These are phyloP conservation scores for Leishmania amazonensis DNA, from an alignment of 208 protist genomes.

Conservation along the genomic window DNA sequence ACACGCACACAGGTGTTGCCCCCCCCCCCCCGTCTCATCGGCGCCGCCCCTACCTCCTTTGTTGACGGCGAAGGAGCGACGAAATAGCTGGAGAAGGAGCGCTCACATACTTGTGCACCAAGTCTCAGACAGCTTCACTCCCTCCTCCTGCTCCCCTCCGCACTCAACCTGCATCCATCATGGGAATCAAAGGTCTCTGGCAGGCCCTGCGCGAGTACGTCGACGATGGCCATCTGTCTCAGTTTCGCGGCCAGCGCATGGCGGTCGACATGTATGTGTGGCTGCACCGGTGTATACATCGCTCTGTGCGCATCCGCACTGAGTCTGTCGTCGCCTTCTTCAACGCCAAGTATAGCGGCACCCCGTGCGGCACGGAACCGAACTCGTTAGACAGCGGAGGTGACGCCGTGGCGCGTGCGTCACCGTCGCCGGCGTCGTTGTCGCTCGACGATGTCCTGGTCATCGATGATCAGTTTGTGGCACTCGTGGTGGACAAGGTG, in stretches of 20 bases:
- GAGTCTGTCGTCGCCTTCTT: slow-evolving; percentile 34
- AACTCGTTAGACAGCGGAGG: background rate
- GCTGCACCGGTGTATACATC: slow-evolving; percentile 68
- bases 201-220: slow-evolving; percentile 67
- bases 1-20: background rate
- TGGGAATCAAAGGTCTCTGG: slow-evolving; percentile 91
- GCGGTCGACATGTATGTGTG: slow-evolving; percentile 93
- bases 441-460: slow-evolving; percentile 37
- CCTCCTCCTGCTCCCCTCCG: background rate
- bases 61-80: background rate
- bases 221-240: slow-evolving; percentile 72
- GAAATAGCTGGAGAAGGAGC: background rate
- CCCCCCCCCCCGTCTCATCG: background rate
- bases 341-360: slow-evolving; percentile 22
- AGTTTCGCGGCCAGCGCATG: slow-evolving; percentile 76
- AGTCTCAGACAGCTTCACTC: background rate
- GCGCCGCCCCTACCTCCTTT: background rate
- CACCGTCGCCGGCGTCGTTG: slow-evolving; percentile 11
- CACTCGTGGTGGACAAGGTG: slow-evolving; percentile 41
- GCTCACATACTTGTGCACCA: background rate
- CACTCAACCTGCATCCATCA: slow-evolving; percentile 9
- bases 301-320: slow-evolving; percentile 40
- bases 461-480: slow-evolving; percentile 39
- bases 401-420: background rate
- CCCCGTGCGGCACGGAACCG: background rate